Percentiles rank a stretch among this genome's conserved stretches.
Evolutionary conservation across 1,139 yeast species (phyloP).

Genomic region (Meyerozyma elateridarum): DNA sequence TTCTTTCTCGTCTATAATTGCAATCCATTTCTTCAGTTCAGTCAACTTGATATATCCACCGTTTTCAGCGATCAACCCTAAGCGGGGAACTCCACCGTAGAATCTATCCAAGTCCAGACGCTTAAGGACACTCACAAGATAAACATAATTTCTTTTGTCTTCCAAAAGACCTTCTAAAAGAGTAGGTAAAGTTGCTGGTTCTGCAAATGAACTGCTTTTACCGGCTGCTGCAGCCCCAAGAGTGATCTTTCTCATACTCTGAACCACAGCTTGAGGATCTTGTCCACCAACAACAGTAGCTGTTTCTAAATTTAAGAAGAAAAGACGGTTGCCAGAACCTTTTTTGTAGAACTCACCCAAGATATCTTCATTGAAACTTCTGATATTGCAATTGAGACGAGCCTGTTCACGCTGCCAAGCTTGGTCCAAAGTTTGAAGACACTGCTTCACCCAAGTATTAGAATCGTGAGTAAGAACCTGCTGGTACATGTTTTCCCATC

Average conservation of each 20-base stretch:
- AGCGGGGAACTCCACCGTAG: conserved; percentile 59
- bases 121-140: conserved; percentile 62
- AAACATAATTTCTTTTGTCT: conserved; percentile 58
- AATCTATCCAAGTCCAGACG: conserved; percentile 61
- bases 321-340: conserved; percentile 37
- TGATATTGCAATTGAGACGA: conserved; percentile 21
- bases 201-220: conserved; percentile 28
- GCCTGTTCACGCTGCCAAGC: conserved; percentile 60
- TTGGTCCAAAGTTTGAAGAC: conserved; percentile 49
- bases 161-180: conserved; percentile 46
- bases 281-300: conserved; percentile 21
- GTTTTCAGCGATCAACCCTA: conserved; percentile 86
- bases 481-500: conserved; percentile 61
- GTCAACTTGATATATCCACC: conserved; percentile 71
- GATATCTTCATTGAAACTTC: conserved; percentile 23
- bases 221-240: conserved; percentile 16
- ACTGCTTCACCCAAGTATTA: conserved; percentile 63
- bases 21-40: conserved; percentile 56
- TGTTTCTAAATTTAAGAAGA: conserved; percentile 52
- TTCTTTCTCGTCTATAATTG: conserved; percentile 52
- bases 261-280: conserved; percentile 7
- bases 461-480: conserved; percentile 67
- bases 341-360: conserved; percentile 35
- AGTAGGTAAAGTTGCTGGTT: conserved; percentile 46
- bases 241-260: conserved; percentile 7